Conservation (phyloP, 208 protist species). For the Spongospora subterranea region DNA sequence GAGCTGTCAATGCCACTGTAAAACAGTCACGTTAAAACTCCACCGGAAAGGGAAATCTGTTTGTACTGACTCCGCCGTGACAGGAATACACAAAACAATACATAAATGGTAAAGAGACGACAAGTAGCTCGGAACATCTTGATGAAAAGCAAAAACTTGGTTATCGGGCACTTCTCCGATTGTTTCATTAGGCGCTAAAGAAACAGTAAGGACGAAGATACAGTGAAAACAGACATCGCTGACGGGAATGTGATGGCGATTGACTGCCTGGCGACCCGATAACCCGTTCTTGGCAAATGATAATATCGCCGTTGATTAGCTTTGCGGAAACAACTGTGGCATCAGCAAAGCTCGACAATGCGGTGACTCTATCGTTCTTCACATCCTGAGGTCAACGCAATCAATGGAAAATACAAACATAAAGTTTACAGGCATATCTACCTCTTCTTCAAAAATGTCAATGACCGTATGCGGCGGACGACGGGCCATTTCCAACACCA, state of each 20-base stretch:
- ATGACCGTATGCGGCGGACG: background rate
- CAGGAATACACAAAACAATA: background rate
- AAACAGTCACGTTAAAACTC: background rate
- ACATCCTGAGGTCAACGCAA: slow-evolving; percentile 58
- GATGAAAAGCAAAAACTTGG: background rate
- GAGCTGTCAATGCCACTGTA: background rate
- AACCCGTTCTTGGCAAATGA: slow-evolving; percentile 68
- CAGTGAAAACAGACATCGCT: too few species aligned
- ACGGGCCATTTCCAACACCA: background rate
- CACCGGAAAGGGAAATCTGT: too few species aligned
- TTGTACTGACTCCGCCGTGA: background rate
- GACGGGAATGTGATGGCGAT: too few species aligned
- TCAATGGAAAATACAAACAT: background rate
- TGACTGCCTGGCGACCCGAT: background rate
- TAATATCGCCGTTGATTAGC: slow-evolving; percentile 72
- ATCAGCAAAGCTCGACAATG: slow-evolving; percentile 66
- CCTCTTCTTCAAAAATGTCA: slow-evolving; percentile 67
- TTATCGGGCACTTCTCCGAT: too few species aligned
- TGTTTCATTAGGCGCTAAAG: too few species aligned
- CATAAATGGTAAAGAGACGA: background rate
- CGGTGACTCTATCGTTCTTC: slow-evolving; percentile 57
- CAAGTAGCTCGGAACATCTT: background rate
- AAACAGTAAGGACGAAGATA: too few species aligned
- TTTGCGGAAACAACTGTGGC: slow-evolving; percentile 59
- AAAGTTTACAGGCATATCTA: background rate